These are phyloP conservation scores for Hypsizygus marmoreus DNA, from an alignment of 768 basidiomycete genomes.

Conservation along the genomic window DNA sequence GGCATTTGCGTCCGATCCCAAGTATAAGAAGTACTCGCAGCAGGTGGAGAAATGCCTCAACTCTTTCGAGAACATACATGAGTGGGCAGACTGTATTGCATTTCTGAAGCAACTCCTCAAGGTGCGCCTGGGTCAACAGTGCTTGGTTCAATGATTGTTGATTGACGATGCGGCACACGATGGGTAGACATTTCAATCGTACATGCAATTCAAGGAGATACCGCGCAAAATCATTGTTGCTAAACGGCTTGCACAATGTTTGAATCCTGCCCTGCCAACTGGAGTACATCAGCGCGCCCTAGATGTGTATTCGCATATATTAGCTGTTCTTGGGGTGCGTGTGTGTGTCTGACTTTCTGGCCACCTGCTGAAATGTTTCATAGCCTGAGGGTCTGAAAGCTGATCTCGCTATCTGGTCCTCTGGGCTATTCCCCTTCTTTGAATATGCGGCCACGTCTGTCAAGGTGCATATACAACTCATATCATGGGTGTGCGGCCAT, in stretches of 20 bases:
- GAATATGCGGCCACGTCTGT: slow-evolving; percentile 99
- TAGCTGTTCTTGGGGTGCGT: slow-evolving; percentile 87
- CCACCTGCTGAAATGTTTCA: slow-evolving; percentile 9
- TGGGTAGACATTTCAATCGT: slow-evolving; percentile 84
- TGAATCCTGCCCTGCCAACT: slow-evolving; percentile 96
- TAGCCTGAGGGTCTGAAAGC: slow-evolving; percentile 85
- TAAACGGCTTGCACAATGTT: slow-evolving; percentile 92
- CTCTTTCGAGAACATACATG: slow-evolving; percentile 93
- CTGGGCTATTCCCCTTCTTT: slow-evolving; percentile 97
- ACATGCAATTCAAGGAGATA: slow-evolving; percentile 94
- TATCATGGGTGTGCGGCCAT: not conserved
- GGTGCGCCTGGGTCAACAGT: no score
- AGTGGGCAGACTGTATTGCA: slow-evolving; percentile 99
- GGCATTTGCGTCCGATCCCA: slow-evolving; percentile 76
- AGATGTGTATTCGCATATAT: slow-evolving; percentile 92
- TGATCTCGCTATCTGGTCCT: slow-evolving; percentile 92
- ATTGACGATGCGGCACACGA: not conserved
- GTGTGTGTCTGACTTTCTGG: not conserved
- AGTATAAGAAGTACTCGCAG: slow-evolving; percentile 90
- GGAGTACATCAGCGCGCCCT: slow-evolving; percentile 96
- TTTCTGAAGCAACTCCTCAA: slow-evolving; percentile 94
- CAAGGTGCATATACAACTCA: slow-evolving; percentile 53
- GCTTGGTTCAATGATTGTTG: no score
- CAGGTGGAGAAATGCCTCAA: slow-evolving; percentile 92
- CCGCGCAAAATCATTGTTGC: slow-evolving; percentile 92